Conservation (phyloP, 768 basidiomycete species). For the Podaxis sp. region DNA sequence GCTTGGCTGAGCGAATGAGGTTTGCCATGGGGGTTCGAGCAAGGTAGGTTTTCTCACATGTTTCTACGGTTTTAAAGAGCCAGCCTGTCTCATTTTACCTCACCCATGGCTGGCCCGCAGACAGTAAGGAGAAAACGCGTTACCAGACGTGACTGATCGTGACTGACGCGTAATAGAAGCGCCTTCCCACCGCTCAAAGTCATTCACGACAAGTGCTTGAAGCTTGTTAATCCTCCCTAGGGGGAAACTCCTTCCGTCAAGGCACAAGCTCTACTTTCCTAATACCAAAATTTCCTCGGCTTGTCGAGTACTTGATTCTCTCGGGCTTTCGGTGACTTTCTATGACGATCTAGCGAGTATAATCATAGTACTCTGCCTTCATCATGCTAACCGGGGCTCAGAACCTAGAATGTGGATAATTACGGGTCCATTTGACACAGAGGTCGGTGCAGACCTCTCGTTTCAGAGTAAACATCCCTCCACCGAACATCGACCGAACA, state of each 20-base stretch:
- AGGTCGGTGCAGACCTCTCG: slow-evolving; percentile 30
- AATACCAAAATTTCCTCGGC: too few species aligned
- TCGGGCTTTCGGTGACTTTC: neutral
- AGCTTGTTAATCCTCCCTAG: neutral
- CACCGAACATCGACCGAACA: neutral
- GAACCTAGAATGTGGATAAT: slow-evolving; percentile 49
- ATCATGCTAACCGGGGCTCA: neutral
- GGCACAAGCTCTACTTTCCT: too few species aligned
- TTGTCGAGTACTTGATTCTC: neutral
- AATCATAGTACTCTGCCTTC: neutral
- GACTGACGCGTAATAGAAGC: slow-evolving; percentile 9
- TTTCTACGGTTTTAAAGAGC: too few species aligned
- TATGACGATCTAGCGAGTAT: neutral
- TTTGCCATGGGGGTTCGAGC: neutral
- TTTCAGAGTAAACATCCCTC: slow-evolving; percentile 38
- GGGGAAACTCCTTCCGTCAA: neutral
- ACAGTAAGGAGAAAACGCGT: neutral
- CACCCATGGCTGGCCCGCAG: too few species aligned
- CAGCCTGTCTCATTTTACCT: too few species aligned
- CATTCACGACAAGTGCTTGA: neutral
- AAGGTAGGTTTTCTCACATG: too few species aligned
- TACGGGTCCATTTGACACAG: slow-evolving; percentile 54
- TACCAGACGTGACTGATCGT: slow-evolving; percentile 10
- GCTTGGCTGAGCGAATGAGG: neutral
- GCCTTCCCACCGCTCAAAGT: slow-evolving; percentile 5